Conservation (phyloP, 305 asterid species). For the Coffea humblotiana region DNA sequence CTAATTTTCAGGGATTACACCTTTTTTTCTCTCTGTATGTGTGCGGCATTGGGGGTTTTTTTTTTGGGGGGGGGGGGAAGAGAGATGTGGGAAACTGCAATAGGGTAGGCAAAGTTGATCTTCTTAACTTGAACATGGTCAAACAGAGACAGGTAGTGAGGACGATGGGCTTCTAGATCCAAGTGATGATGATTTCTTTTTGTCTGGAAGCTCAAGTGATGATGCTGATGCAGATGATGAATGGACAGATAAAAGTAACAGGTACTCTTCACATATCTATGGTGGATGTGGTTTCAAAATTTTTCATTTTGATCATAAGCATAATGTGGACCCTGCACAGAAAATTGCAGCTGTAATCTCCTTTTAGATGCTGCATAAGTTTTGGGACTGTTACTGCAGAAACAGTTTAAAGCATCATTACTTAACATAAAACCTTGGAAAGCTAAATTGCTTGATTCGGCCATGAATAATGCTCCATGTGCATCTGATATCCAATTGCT, state of each 20-base stretch:
- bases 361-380: neutral
- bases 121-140: slow-evolving; percentile 21
- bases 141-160: slow-evolving; percentile 92
- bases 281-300: neutral
- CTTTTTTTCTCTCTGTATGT: too few species aligned
- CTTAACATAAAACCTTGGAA: neutral
- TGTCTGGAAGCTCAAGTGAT: slow-evolving; percentile 88
- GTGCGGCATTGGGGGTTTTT: too few species aligned
- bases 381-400: too few species aligned
- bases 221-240: slow-evolving; percentile 90
- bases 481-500: neutral
- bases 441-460: neutral
- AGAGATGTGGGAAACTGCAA: neutral
- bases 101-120: neutral
- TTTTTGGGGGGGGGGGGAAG: too few species aligned
- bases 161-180: slow-evolving; percentile 84
- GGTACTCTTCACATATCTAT: slow-evolving; percentile 39
- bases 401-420: too few species aligned
- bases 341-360: neutral
- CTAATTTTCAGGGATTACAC: neutral
- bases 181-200: slow-evolving; percentile 87
- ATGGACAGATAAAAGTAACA: slow-evolving; percentile 75
- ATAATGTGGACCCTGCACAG: neutral
- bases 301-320: slow-evolving; percentile 5
- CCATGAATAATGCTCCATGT: neutral